phyloP scores from a whole-genome alignment of 2,329 filamentous ascomycete genomes.

The Neoarthrinium moseri region DNA sequence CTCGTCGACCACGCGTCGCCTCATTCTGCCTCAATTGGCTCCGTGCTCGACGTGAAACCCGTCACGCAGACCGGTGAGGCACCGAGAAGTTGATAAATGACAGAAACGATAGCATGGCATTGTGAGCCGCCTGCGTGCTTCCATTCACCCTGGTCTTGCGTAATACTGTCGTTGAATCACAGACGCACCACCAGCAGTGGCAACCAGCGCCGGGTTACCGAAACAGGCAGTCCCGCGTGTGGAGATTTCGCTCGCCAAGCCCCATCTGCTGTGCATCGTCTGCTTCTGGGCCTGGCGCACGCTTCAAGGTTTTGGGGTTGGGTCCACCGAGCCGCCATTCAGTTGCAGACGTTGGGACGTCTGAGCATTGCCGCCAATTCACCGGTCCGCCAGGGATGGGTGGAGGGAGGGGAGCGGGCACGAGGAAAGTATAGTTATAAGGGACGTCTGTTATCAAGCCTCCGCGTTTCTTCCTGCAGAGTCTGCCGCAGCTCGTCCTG shows the following conservation, averaged over 20 bases:
- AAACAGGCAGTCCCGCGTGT: constrained; percentile 2
- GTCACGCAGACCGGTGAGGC: background rate
- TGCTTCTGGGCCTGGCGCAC: background rate
- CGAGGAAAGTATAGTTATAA: too few relatives aligned
- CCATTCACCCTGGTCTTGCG: too few relatives aligned
- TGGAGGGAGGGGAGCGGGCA: background rate
- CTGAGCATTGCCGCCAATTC: background rate
- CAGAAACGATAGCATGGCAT: background rate
- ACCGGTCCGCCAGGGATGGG: background rate
- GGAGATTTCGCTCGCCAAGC: constrained; percentile 1
- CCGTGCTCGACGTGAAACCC: background rate
- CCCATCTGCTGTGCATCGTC: background rate
- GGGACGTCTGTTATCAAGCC: too few relatives aligned
- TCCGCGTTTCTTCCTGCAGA: too few relatives aligned
- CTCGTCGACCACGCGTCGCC: too few relatives aligned
- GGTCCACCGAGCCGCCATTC: too few relatives aligned
- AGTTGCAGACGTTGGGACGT: background rate
- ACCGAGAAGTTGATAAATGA: background rate
- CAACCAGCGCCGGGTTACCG: constrained; percentile 2
- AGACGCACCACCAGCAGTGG: background rate
- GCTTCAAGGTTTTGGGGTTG: background rate
- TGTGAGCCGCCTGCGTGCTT: too few relatives aligned
- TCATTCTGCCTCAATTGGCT: too few relatives aligned
- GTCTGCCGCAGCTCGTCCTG: background rate
- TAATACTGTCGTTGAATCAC: constrained; percentile 2